Conservation (phyloP, 116 monocot species). For the Cymodocea nodosa region DNA sequence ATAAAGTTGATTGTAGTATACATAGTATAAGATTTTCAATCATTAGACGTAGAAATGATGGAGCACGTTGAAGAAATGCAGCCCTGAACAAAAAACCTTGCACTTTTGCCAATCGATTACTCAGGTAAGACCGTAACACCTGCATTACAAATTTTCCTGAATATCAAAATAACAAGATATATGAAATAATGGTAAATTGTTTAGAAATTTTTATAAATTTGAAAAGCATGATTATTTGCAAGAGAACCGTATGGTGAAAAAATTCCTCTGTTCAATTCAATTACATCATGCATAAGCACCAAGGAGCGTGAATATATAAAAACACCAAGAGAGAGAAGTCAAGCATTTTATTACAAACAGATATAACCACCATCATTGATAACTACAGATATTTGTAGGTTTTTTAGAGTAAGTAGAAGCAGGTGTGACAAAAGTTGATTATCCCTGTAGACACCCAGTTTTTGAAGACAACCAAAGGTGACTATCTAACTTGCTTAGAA, state of each 20-base stretch:
- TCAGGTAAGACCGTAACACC: conserved; percentile 71
- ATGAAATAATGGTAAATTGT: not conserved
- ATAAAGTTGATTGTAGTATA: conserved; percentile 74
- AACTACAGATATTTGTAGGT: too few relatives aligned
- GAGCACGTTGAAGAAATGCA: conserved; percentile 76
- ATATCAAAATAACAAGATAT: not conserved
- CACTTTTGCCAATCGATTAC: conserved; percentile 83
- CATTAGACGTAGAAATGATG: conserved; percentile 69
- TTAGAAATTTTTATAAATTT: not conserved
- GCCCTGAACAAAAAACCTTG: conserved; percentile 92
- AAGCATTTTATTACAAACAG: too few relatives aligned
- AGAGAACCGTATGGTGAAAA: not conserved
- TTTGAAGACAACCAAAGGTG: too few relatives aligned
- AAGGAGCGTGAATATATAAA: not conserved
- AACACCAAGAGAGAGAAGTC: too few relatives aligned
- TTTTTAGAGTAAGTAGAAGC: too few relatives aligned
- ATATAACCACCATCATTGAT: too few relatives aligned
- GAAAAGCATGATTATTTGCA: not conserved
- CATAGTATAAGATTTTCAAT: conserved; percentile 77
- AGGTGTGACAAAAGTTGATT: too few relatives aligned
- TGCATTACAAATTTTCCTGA: conserved; percentile 11
- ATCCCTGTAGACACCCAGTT: too few relatives aligned
- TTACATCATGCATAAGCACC: not conserved
- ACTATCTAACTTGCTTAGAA: too few relatives aligned
- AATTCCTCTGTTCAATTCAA: too few relatives aligned